Evolutionary conservation across 176 grass and related monocot genomes (phyloP).

Genomic region (Carex kokanica): DNA sequence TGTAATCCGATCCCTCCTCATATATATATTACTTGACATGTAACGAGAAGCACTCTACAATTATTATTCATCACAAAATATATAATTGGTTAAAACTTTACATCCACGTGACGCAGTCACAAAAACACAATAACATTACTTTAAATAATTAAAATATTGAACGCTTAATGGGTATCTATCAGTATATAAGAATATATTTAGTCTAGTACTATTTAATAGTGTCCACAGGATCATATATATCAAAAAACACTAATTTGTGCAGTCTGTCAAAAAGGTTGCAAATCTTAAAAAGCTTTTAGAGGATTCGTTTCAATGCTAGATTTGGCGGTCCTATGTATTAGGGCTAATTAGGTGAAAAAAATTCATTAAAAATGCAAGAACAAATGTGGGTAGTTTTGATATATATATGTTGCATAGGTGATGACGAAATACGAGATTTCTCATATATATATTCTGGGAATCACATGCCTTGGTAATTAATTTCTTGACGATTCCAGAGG

Average conservation of each 20-base stretch:
- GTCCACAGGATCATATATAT: not conserved
- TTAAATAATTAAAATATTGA: not conserved
- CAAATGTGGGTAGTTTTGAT: not conserved
- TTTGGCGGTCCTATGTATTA: not conserved
- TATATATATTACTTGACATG: too few relatives aligned
- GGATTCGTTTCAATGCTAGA: not conserved
- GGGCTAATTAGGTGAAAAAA: constrained; percentile 24
- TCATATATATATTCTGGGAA: constrained; percentile 24
- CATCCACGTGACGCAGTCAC: not conserved
- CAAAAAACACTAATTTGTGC: not conserved
- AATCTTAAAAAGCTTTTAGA: not conserved
- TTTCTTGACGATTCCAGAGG: constrained; percentile 9
- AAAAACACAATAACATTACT: not conserved
- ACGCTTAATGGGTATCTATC: not conserved
- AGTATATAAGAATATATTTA: not conserved
- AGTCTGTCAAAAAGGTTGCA: constrained; percentile 2
- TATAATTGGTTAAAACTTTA: not conserved
- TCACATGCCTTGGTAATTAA: constrained; percentile 20
- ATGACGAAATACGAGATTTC: constrained; percentile 11
- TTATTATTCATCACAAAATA: not conserved
- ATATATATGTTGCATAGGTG: not conserved
- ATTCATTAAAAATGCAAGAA: constrained; percentile 13
- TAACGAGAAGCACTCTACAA: too few relatives aligned
- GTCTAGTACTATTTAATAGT: not conserved
- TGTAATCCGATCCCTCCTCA: too few relatives aligned